Conservation (phyloP, 2,329 filamentous ascomycete genomes). For the Colletotrichum tofieldiae region DNA sequence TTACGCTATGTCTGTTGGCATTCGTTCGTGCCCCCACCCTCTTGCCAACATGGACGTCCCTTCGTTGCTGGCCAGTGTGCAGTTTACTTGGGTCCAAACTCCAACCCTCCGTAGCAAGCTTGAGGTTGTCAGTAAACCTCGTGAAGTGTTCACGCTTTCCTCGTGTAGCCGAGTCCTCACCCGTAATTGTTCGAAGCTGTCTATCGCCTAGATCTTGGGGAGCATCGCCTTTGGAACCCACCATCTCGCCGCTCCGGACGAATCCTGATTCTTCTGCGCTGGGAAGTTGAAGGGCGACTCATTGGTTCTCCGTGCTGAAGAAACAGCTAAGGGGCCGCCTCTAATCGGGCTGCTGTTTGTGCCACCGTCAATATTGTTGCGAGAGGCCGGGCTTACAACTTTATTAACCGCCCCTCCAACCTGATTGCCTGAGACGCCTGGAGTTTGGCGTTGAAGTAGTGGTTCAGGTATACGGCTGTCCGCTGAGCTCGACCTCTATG, state of each 20-base stretch:
- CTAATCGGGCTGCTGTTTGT: too few relatives aligned
- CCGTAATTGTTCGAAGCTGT: conserved; percentile 70
- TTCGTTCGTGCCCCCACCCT: not conserved
- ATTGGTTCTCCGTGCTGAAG: too few relatives aligned
- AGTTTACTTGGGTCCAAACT: not conserved
- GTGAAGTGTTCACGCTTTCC: conserved; percentile 60
- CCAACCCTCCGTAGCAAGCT: conserved; percentile 51
- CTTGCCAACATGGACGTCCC: not conserved
- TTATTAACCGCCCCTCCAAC: not conserved
- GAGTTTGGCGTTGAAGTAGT: conserved; percentile 63
- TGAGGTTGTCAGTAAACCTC: conserved; percentile 62
- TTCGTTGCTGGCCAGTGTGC: not conserved
- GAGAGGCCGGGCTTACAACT: too few relatives aligned
- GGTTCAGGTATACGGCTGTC: conserved; percentile 67
- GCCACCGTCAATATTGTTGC: too few relatives aligned
- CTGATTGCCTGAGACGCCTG: conserved; percentile 47
- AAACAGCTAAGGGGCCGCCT: too few relatives aligned
- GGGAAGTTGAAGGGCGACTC: not conserved
- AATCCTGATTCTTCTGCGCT: not conserved
- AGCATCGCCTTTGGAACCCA: conserved; percentile 34
- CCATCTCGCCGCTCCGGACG: not conserved
- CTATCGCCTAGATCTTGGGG: conserved; percentile 56
- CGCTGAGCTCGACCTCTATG: conserved; percentile 64
- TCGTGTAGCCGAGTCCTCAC: conserved; percentile 65
- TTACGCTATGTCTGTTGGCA: not conserved